Percentiles rank a stretch among this genome's conserved stretches.
These are phyloP conservation scores for Dioszegia crocea DNA, from an alignment of 768 basidiomycete species.

Conservation along the genomic window DNA sequence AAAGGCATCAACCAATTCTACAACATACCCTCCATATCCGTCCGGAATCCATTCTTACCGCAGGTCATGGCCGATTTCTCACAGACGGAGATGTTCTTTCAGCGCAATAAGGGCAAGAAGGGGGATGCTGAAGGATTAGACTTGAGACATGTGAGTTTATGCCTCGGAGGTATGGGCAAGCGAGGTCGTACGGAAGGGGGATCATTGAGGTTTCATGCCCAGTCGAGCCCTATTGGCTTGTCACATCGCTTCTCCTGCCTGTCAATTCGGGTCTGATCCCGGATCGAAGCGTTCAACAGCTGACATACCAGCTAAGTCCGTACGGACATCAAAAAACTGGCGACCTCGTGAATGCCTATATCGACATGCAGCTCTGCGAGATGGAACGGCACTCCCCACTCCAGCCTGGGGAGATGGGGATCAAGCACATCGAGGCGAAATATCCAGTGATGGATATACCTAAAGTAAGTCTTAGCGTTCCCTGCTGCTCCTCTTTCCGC, in stretches of 20 bases:
- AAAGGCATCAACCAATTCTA: conserved; percentile 43
- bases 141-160: conserved; percentile 40
- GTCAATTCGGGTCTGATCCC: too few species aligned
- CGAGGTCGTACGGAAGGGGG: too few species aligned
- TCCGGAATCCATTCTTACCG: conserved; percentile 41
- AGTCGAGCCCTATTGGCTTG: too few species aligned
- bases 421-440: conserved; percentile 1
- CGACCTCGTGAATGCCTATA: conserved; percentile 26
- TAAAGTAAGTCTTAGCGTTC: conserved; percentile 17
- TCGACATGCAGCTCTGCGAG: conserved; percentile 31
- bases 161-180: neutral
- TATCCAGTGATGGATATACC: conserved; percentile 26
- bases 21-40: conserved; percentile 39
- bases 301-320: conserved; percentile 13
- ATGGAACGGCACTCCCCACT: conserved; percentile 16
- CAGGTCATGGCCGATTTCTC: conserved; percentile 29
- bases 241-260: too few species aligned
- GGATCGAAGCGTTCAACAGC: too few species aligned
- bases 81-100: conserved; percentile 21
- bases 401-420: conserved; percentile 5
- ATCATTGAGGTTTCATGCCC: too few species aligned
- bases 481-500: neutral
- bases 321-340: conserved; percentile 30
- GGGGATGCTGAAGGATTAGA: conserved; percentile 29
- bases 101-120: neutral